Conservation (phyloP, 148 eudicot genomes). For the Vaccinium corymbosum region DNA sequence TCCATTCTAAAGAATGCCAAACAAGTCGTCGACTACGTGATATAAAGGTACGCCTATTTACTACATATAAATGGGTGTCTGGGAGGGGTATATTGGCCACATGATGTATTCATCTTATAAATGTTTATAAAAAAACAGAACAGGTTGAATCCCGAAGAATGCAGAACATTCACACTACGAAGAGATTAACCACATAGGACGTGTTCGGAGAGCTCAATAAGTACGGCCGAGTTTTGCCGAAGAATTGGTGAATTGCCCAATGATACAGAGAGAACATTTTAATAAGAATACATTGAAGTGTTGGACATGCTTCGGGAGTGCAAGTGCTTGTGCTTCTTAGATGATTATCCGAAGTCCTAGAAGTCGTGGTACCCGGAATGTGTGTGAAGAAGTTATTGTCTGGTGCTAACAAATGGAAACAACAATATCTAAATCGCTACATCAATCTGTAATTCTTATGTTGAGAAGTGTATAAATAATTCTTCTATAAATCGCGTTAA, state of each 20-base stretch:
- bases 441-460: background rate
- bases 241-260: background rate
- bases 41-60: background rate
- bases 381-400: background rate
- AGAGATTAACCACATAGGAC: background rate
- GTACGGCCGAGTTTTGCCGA: background rate
- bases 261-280: background rate
- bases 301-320: background rate
- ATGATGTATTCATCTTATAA: background rate
- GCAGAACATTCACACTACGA: background rate
- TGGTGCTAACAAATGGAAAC: background rate
- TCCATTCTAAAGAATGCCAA: background rate
- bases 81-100: background rate
- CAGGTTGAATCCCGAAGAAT: background rate
- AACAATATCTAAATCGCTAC: background rate
- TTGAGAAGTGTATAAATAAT: background rate
- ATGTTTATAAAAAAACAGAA: background rate
- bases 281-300: background rate
- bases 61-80: background rate
- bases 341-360: background rate
- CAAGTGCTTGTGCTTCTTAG: conserved; percentile 2
- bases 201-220: background rate
- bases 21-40: background rate
- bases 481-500: background rate
- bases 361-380: background rate